Conservation (phyloP, 306 rosid species). For the Abrus precatorius region DNA sequence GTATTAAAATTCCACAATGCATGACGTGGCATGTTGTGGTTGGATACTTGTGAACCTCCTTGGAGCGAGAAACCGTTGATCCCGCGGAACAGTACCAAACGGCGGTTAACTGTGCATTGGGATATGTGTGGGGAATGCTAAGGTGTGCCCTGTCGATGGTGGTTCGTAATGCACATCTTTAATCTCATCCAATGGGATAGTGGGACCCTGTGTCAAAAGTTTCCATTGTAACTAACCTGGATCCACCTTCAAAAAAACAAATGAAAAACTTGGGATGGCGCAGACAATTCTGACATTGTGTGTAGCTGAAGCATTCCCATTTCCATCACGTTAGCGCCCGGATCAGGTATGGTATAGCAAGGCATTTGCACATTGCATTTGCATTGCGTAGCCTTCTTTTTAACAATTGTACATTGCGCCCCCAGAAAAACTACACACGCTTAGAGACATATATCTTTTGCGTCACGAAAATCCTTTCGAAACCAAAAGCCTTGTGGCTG, state of each 20-base stretch:
- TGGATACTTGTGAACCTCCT: conserved; percentile 15
- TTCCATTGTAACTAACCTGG: too few species aligned
- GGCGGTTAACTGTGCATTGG: conserved; percentile 54
- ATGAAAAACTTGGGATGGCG: not conserved
- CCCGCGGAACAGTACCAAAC: conserved; percentile 46
- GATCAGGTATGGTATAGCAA: not conserved
- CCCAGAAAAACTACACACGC: conserved; percentile 1
- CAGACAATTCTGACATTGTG: conserved; percentile 54
- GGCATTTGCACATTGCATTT: not conserved
- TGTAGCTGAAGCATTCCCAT: conserved; percentile 47
- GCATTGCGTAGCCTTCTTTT: not conserved
- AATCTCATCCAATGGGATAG: not conserved
- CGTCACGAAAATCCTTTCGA: conserved; percentile 20
- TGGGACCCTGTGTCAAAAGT: conserved; percentile 12
- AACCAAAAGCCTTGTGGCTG: not conserved
- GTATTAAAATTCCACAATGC: not conserved
- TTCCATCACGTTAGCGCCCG: not conserved
- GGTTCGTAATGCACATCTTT: not conserved
- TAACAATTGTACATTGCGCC: too few species aligned
- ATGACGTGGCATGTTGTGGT: conserved; percentile 21
- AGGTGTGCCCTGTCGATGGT: conserved; percentile 19
- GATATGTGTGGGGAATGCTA: conserved; percentile 1
- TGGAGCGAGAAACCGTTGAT: conserved; percentile 43
- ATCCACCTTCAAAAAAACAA: not conserved
- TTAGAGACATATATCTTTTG: not conserved